Evolutionary conservation across 805 yeast genomes (phyloP), one percentile per base, ranked within the genome.

Genomic region (Debaryomyces maramus): DNA sequence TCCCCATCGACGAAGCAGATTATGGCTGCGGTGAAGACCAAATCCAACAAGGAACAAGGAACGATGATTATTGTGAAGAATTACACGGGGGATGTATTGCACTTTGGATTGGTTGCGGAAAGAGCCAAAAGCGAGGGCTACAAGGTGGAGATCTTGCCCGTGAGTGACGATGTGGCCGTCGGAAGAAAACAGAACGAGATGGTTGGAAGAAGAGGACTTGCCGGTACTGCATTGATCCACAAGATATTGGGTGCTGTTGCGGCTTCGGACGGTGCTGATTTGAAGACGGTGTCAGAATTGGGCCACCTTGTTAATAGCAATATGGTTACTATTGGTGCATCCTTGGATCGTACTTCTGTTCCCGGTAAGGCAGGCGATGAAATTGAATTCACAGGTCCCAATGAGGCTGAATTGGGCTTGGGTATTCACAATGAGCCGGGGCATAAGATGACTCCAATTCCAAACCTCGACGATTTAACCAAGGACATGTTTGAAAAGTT

Each of bases 341-440:
- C 96, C 2, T 71, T 90, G 49, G 96, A 87, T 52, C 90, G 93
- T 55, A 88, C 93, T 38, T 80, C 86, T 31, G 95, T 90, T 16
- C 97, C 98, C 4, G 95, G 95, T 4, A 78, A 86, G 52, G 17
- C 40, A 5, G 57, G 37, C 14, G 76, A 53, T 22, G 72, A 65
- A 31, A 45, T 66, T 32, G 80, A 73, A 37, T 60, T 63, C 40
- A 73, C 88, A 45, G 73, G 65, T 19, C 73, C 62, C 3, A 69
- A 80, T 42, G 88, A 86, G 61, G 83, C 85, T 57, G 98, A 90
- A 61, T 73, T 90, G 43, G 98, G 98, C 19, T 83, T 90, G 81
- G 98, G 98, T 32, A 90, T 90, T 45, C 98, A 90, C 63, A 90
- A 90, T 55, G 98, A 90, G 60, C 93, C 96, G 0, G 97, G 97